These are phyloP conservation scores for Hericium rajendrae DNA, from an alignment of 768 basidiomycete genomes.

Conservation along the genomic window DNA sequence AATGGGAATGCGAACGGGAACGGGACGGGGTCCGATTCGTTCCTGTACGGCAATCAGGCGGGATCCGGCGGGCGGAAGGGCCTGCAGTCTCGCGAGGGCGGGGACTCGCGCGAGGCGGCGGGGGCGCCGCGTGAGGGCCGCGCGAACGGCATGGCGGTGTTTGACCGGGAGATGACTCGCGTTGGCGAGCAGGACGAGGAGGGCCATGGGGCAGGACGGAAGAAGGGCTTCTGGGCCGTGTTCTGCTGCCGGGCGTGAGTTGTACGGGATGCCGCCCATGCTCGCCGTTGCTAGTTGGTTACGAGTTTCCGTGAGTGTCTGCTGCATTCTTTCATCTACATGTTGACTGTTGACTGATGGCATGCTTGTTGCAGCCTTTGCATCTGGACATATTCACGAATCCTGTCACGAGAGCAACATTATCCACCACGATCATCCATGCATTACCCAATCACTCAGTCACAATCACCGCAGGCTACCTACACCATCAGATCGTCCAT, in stretches of 20 bases:
- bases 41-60: slow-evolving; percentile 50
- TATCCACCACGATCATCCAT: background rate
- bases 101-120: slow-evolving; percentile 23
- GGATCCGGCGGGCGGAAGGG: slow-evolving; percentile 17
- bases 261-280: background rate
- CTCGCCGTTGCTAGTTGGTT: no score
- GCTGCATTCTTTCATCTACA: background rate
- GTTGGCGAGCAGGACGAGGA: slow-evolving; percentile 56
- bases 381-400: slow-evolving; percentile 2
- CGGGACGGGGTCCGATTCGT: slow-evolving; percentile 40
- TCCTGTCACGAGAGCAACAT: slow-evolving; percentile 2
- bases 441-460: slow-evolving; percentile 2
- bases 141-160: slow-evolving; percentile 48
- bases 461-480: background rate
- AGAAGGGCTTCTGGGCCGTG: slow-evolving; percentile 51
- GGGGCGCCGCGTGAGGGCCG: slow-evolving; percentile 28
- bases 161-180: slow-evolving; percentile 53
- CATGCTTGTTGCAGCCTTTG: slow-evolving; percentile 1
- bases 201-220: slow-evolving; percentile 40
- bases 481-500: background rate
- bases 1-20: slow-evolving; percentile 26
- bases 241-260: slow-evolving; percentile 61
- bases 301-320: no score
- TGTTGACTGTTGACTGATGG: background rate
- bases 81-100: background rate